Percentiles rank a stretch among this genome's conserved stretches.
These are phyloP conservation scores for Hansenula sp. DNA, from an alignment of 1,139 yeast species.

Conservation along the genomic window DNA sequence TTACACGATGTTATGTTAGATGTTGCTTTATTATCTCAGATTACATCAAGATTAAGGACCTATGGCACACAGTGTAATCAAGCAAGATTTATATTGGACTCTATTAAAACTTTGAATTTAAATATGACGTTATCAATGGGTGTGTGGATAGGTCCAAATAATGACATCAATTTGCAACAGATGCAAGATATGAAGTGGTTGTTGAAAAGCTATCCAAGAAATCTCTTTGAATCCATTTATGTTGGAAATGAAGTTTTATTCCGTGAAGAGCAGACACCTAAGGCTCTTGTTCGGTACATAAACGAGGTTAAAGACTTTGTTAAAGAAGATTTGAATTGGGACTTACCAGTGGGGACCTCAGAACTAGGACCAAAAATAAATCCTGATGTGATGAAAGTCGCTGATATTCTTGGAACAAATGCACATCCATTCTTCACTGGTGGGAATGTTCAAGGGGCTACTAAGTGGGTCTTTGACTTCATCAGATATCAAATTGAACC, in stretches of 20 bases:
- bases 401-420: slow-evolving; percentile 61
- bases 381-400: slow-evolving; percentile 28
- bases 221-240: slow-evolving; percentile 45
- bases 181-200: slow-evolving; percentile 39
- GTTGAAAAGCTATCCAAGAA: slow-evolving; percentile 40
- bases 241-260: slow-evolving; percentile 65
- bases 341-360: slow-evolving; percentile 37
- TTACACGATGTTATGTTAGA: slow-evolving; percentile 50
- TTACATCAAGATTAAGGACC: slow-evolving; percentile 53
- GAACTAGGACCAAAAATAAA: slow-evolving; percentile 41
- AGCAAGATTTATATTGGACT: slow-evolving; percentile 45
- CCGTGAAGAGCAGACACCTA: slow-evolving; percentile 42
- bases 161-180: slow-evolving; percentile 37
- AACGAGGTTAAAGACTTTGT: slow-evolving; percentile 37
- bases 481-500: slow-evolving; percentile 39
- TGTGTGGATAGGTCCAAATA: slow-evolving; percentile 53
- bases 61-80: slow-evolving; percentile 67
- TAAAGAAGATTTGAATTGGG: slow-evolving; percentile 43
- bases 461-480: slow-evolving; percentile 51
- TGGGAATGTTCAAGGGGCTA: slow-evolving; percentile 41
- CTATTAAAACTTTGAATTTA: slow-evolving; percentile 45
- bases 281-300: slow-evolving; percentile 39
- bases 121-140: slow-evolving; percentile 60
- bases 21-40: slow-evolving; percentile 48
- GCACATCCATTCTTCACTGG: slow-evolving; percentile 72